These are phyloP conservation scores for Bipolaris victoriae DNA, from an alignment of 2,329 filamentous ascomycete genomes.

Conservation along the genomic window DNA sequence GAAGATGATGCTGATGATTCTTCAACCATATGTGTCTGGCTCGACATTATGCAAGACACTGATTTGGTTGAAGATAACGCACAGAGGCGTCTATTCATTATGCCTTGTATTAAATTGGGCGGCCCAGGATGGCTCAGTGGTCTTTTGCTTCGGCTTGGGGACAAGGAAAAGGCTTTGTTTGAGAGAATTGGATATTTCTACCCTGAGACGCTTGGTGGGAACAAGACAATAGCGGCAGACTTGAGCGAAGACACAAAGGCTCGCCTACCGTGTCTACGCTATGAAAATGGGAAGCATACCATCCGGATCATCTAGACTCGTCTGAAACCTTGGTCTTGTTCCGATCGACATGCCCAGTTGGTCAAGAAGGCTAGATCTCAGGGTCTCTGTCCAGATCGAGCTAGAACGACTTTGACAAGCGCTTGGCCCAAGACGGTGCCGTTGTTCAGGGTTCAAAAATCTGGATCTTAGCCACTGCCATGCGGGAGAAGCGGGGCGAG, in stretches of 20 bases:
- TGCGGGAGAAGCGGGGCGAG: slow-evolving; percentile 9
- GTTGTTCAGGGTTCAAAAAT: slow-evolving; percentile 14
- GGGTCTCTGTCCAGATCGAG: neutral
- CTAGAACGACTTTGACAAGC: slow-evolving; percentile 5
- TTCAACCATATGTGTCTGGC: neutral
- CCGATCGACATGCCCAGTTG: neutral
- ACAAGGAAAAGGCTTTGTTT: neutral
- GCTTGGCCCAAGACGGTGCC: slow-evolving; percentile 1
- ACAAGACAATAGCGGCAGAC: slow-evolving; percentile 3
- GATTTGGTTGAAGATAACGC: neutral
- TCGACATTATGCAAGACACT: neutral
- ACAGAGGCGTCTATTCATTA: slow-evolving; percentile 1
- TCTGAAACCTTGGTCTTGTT: neutral
- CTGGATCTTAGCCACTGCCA: slow-evolving; percentile 3
- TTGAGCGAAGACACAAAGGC: slow-evolving; percentile 14
- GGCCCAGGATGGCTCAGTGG: too few relatives aligned
- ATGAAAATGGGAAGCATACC: slow-evolving; percentile 16
- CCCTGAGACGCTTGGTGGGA: neutral
- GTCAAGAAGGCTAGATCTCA: neutral
- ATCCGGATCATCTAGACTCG: slow-evolving; percentile 15
- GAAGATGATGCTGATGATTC: neutral
- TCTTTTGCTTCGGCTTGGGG: neutral
- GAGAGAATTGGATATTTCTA: slow-evolving; percentile 1
- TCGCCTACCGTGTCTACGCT: slow-evolving; percentile 17
- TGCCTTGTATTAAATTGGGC: neutral